phyloP scores from a whole-genome alignment of 2,329 filamentous ascomycete species.

The Aspergillus sp. region DNA sequence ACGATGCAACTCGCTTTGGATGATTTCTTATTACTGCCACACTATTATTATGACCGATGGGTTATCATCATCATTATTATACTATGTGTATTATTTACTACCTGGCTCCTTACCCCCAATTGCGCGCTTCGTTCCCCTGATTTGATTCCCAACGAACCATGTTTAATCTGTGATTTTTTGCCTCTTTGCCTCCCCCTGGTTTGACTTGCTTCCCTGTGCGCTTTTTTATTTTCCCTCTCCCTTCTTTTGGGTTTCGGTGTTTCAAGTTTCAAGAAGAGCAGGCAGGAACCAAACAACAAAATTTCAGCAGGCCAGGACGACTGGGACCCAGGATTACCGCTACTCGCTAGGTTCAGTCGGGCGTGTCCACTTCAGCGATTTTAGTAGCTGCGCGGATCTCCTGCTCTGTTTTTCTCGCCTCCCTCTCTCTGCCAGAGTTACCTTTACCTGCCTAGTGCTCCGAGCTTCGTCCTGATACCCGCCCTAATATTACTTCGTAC shows the following conservation, averaged over 20 bases:
- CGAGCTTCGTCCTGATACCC: constrained; percentile 5
- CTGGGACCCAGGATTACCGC: neutral
- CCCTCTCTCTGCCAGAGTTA: constrained; percentile 1
- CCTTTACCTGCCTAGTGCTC: constrained; percentile 4
- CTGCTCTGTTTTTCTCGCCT: neutral
- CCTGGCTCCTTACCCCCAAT: neutral
- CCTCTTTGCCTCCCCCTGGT: neutral
- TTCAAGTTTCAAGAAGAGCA: neutral
- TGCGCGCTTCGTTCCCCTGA: neutral
- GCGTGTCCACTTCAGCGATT: constrained; percentile 3
- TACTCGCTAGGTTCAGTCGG: constrained; percentile 1
- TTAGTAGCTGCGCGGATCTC: constrained; percentile 6
- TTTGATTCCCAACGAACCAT: neutral
- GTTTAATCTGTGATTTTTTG: neutral
- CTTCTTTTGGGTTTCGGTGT: neutral
- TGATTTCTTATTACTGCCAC: constrained; percentile 15
- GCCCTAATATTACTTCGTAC: constrained; percentile 13
- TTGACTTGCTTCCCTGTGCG: neutral
- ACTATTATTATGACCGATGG: constrained; percentile 1
- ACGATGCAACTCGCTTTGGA: constrained; percentile 12
- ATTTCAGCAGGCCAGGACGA: neutral
- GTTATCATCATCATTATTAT: neutral
- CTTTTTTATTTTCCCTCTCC: constrained; percentile 3
- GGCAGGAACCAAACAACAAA: neutral
- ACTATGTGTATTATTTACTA: neutral